Base-by-base conservation (phyloP, 768 basidiomycete species). In the Vararia minispora region DNA sequence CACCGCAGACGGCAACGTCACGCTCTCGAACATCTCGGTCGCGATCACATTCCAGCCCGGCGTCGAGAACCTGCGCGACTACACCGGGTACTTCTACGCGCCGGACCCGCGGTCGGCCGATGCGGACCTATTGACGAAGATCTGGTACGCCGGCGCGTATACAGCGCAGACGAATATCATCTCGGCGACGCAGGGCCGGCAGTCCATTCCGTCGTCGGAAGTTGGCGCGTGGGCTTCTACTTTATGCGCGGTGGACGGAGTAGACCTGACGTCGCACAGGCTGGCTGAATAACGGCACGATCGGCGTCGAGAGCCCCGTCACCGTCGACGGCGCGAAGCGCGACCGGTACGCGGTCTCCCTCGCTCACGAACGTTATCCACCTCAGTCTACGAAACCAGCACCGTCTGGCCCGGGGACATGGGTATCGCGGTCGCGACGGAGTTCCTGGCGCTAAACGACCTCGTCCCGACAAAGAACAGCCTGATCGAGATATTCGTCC, bases 371-470 rank as follows among this genome's bases (percentile, higher is more conserved):
- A n/a, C 13, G 25, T 23, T 7, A 7, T 30, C 23, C 32, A 27
- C 4, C 7, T 32, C n/a, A 7, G 18, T 37, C 16, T 14, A 22
- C 28, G 30, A 10, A 16, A 13, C 20, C 23, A 4, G 12, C 42
- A 22, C 12, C 35, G 22, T 9, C 21, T 21, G 6, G 25, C 13
- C 11, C 57, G 60, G 62, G 21, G 65, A 66, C 40, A 64, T 64
- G 58, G 63, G 64, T 1, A 65, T 65, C 18, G 64, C 65, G 1
- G 54, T 57, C 10, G 62, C 63, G 32, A 64, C 63, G 50, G 14
- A 59, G 55, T 46, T 62, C 59, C 43, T 62, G 53, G 26, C 50
- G 5, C 45, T 45, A 6, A 41, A 41, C 28, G 50, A 51, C 32
- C 31, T 51, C n/a, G n/a, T 44, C 17, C 33, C 50, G 4, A 41